Conservation (phyloP, 2,329 filamentous ascomycete genomes). For the Clonostachys solani region DNA sequence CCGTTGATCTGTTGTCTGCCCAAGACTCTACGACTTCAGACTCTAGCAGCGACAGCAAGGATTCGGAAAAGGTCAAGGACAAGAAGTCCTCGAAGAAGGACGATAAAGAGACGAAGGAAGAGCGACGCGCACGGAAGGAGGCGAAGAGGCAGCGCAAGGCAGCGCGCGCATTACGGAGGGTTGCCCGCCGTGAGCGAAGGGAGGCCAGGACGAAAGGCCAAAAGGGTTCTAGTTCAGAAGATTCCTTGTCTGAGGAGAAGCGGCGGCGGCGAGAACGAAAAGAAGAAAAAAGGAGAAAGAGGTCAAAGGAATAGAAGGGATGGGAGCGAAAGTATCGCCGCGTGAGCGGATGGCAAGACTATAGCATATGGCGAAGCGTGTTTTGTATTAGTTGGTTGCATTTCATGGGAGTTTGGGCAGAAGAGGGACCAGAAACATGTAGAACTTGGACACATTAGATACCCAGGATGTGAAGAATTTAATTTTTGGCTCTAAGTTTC, state of each 20-base stretch:
- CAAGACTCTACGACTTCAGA: neutral
- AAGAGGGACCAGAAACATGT: neutral
- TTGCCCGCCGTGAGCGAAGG: conserved; percentile 10
- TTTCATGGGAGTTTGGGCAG: conserved; percentile 14
- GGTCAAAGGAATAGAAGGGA: conserved; percentile 20
- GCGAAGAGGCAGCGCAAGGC: conserved; percentile 22
- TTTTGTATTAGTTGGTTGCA: neutral
- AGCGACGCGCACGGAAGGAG: conserved; percentile 28
- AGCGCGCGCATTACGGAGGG: conserved; percentile 11
- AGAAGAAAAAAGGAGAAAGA: conserved; percentile 29
- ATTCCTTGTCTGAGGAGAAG: conserved; percentile 32
- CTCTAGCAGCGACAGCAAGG: conserved; percentile 8
- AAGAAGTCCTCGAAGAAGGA: conserved; percentile 24
- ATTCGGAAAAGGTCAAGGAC: conserved; percentile 9
- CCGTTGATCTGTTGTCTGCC: conserved; percentile 35
- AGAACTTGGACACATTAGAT: conserved; percentile 9
- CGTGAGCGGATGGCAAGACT: neutral
- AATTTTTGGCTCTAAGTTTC: conserved; percentile 31
- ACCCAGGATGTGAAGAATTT: conserved; percentile 16
- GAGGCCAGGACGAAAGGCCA: neutral
- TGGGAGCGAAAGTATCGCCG: conserved; percentile 8
- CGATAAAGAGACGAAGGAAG: conserved; percentile 33
- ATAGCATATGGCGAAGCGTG: neutral
- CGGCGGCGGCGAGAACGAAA: conserved; percentile 35
- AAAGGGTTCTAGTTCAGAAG: conserved; percentile 12